Base-by-base conservation (phyloP, 73 alveolate species). In the Breviolum minutum region DNA sequence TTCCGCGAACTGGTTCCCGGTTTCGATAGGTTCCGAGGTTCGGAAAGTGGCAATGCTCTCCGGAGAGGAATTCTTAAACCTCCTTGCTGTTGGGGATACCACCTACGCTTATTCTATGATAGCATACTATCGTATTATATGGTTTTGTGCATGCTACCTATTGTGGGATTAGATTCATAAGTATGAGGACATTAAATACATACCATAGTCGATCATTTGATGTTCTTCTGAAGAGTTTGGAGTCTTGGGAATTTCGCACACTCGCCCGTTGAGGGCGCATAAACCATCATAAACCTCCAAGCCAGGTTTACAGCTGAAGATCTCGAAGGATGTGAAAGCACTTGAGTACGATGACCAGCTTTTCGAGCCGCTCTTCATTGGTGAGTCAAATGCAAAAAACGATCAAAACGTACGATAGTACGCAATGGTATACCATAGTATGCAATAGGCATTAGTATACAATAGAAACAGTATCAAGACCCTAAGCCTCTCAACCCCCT, bases 311-410 rank as follows among this genome's bases (percentile, higher is more conserved):
- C 87, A 90, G 87, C 87, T 90, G 76, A 74, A 60, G 62, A 32
- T 32, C 27, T 20, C 32, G 63, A 90, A 70, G 62, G 76, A 70
- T 60, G 64, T 90, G 96, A 71, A 69, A 60, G 30, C 87, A 2
- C 87, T 90, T 29, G 96, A 90, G 74, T 90, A 90, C 24, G 87
- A 90, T 29, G 96, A 90, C 87, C 40, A 73, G 76, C 83, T 69
- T 24, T 90, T 90, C 27, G 96, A 90, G 96, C 95, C 24, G 16
- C 95, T 29, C 54, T 40, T 40, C 54, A 40, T 40, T 40, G 54
- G 54, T 40, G 54, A 40, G 54, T 40, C 54, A n/a, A 10, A 61
- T 11, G 71, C 60, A 54, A 84, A 7, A 7, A 24, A 7, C 48
- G 48, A 12, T 8, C 0, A 16, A 32, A 9, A 27, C 61, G 40